These are phyloP conservation scores for Uncinocarpus reesii DNA, from an alignment of 2,329 filamentous ascomycete species.

Conservation along the genomic window DNA sequence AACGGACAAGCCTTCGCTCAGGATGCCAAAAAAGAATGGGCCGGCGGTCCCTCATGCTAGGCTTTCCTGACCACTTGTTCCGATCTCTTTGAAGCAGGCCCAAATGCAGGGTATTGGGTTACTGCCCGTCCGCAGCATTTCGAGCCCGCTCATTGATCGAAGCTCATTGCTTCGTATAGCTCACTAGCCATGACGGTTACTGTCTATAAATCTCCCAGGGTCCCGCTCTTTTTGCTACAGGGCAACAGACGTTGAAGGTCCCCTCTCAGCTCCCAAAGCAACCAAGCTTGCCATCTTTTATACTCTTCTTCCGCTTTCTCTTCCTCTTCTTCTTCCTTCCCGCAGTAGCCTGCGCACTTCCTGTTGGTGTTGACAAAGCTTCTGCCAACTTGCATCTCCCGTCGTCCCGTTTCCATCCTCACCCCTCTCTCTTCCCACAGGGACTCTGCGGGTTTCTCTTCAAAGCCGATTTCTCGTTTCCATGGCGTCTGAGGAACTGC, in stretches of 20 bases:
- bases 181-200: background rate
- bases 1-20: slow-evolving; percentile 7
- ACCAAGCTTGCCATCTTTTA: no score
- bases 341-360: no score
- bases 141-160: slow-evolving; percentile 10
- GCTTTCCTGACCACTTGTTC: slow-evolving; percentile 6
- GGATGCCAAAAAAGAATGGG: background rate
- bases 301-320: no score
- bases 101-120: slow-evolving; percentile 9
- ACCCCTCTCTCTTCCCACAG: no score
- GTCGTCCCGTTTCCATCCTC: no score
- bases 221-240: background rate
- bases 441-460: no score
- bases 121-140: slow-evolving; percentile 12
- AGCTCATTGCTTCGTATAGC: slow-evolving; percentile 5
- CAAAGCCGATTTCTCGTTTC: background rate
- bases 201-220: slow-evolving; percentile 7
- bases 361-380: no score
- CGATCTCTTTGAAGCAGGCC: slow-evolving; percentile 7
- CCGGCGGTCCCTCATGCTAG: background rate
- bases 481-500: slow-evolving; percentile 13
- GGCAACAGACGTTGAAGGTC: background rate
- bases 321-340: no score
- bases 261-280: no score
- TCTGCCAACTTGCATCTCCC: no score